Conservation (phyloP, 495 filamentous ascomycete genomes). For the Lepidopterella palustris region DNA sequence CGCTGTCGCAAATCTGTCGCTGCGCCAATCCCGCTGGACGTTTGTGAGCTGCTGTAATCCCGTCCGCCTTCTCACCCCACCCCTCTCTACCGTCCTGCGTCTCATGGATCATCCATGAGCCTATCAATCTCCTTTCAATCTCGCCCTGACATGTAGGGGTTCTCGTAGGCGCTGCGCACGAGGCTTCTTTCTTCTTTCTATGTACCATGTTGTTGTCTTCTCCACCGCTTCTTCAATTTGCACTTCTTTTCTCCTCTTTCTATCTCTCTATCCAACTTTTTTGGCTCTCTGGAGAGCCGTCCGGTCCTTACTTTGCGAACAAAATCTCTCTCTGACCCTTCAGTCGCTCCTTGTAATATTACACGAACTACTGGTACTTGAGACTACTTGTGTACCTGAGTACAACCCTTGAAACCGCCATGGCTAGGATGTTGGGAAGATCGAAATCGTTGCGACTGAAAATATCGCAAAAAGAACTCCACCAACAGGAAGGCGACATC, state of each 20-base stretch:
- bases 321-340: constrained; percentile 8
- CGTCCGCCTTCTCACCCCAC: not conserved
- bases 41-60: not conserved
- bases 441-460: constrained; percentile 25
- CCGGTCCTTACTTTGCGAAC: constrained; percentile 38
- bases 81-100: not conserved
- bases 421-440: constrained; percentile 25
- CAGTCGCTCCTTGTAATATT: constrained; percentile 20
- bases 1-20: constrained; percentile 14
- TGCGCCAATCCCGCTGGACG: constrained; percentile 12
- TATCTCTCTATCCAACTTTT: constrained; percentile 23
- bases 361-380: constrained; percentile 6
- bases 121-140: constrained; percentile 20
- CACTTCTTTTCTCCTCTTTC: constrained; percentile 14
- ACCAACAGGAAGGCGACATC: constrained; percentile 18
- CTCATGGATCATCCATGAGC: not conserved
- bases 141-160: constrained; percentile 19
- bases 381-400: constrained; percentile 12
- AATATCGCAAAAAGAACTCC: constrained; percentile 18
- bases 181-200: not conserved
- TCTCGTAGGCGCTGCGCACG: constrained; percentile 2
- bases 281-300: constrained; percentile 47
- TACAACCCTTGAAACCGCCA: constrained; percentile 27
- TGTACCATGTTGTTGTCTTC: constrained; percentile 10
- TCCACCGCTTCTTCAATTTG: constrained; percentile 6